These are phyloP conservation scores for Ophiostoma fasciatum DNA, from an alignment of 2,329 filamentous ascomycete genomes.

Conservation along the genomic window DNA sequence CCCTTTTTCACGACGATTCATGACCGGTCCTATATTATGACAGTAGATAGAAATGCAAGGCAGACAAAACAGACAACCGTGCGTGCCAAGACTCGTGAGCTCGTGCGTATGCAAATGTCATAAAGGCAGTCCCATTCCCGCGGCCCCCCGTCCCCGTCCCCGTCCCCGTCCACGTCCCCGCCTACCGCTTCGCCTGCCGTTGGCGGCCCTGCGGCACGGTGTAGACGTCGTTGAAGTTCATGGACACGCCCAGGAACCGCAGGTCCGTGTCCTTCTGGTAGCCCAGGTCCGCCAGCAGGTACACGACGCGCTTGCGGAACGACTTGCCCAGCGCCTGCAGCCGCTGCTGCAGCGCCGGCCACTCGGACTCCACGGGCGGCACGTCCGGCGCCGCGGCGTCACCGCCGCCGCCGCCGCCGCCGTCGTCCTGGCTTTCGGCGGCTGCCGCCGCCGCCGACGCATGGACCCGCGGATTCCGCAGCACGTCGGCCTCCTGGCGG, in stretches of 20 bases:
- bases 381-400: slow-evolving; percentile 41
- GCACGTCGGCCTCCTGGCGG: slow-evolving; percentile 63
- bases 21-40: slow-evolving; percentile 5
- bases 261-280: slow-evolving; percentile 93
- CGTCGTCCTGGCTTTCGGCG: slow-evolving; percentile 8
- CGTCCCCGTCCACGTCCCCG: too few relatives aligned
- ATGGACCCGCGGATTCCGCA: slow-evolving; percentile 38
- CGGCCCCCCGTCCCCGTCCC: too few relatives aligned
- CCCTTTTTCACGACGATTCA: slow-evolving; percentile 2
- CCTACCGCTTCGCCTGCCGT: slow-evolving; percentile 5
- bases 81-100: too few relatives aligned
- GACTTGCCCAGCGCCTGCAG: slow-evolving; percentile 57
- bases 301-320: slow-evolving; percentile 63
- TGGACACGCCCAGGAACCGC: slow-evolving; percentile 86
- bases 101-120: too few relatives aligned
- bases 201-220: slow-evolving; percentile 24
- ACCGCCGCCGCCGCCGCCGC: slow-evolving; percentile 40
- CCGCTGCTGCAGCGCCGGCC: slow-evolving; percentile 61
- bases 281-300: slow-evolving; percentile 75
- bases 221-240: slow-evolving; percentile 99
- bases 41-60: not conserved
- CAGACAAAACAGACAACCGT: too few relatives aligned
- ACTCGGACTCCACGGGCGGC: slow-evolving; percentile 47
- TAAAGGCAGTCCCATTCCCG: too few relatives aligned
- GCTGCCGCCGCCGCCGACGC: slow-evolving; percentile 10